A percentile compares a stretch with the other conserved stretches of the same genome.
phyloP scores from a whole-genome alignment of 164 flowering plant species.

The Macadamia tetraphylla region DNA sequence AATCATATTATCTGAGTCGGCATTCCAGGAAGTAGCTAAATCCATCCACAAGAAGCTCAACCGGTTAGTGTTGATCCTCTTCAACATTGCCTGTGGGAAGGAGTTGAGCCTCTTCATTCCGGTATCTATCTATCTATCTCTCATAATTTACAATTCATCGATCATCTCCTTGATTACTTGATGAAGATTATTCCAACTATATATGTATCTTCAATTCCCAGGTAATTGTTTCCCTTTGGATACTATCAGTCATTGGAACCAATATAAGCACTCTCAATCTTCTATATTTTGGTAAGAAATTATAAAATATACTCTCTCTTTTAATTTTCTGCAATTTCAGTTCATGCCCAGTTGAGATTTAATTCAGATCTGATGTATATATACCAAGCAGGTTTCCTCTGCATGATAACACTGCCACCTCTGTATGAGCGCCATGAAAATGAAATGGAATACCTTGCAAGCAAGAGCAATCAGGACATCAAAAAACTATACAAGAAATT shows the following conservation, averaged over 20 bases:
- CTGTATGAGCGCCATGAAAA: constrained; percentile 51
- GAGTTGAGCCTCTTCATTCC: constrained; percentile 41
- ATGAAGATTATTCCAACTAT: background rate
- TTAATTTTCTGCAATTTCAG: background rate
- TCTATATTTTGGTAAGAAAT: constrained; percentile 48
- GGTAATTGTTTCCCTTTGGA: constrained; percentile 41
- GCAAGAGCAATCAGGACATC: constrained; percentile 16
- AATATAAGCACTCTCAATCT: constrained; percentile 50
- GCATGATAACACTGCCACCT: constrained; percentile 44
- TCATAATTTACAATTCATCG: no score
- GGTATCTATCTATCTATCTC: constrained; percentile 27
- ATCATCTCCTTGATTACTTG: no score
- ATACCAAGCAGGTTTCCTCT: constrained; percentile 34
- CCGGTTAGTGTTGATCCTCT: constrained; percentile 20
- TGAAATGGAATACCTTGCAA: constrained; percentile 49
- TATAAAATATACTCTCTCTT: background rate
- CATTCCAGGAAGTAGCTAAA: constrained; percentile 31
- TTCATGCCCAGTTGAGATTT: background rate
- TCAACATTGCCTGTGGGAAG: constrained; percentile 46
- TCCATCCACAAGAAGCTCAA: constrained; percentile 36
- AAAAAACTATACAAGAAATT: constrained; percentile 40
- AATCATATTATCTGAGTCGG: constrained; percentile 29
- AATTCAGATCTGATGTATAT: background rate
- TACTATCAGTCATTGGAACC: constrained; percentile 55
- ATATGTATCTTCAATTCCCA: constrained; percentile 14